Conservation (phyloP, 192 early-diverging fungal genomes). For the Dissophora globulifera region DNA sequence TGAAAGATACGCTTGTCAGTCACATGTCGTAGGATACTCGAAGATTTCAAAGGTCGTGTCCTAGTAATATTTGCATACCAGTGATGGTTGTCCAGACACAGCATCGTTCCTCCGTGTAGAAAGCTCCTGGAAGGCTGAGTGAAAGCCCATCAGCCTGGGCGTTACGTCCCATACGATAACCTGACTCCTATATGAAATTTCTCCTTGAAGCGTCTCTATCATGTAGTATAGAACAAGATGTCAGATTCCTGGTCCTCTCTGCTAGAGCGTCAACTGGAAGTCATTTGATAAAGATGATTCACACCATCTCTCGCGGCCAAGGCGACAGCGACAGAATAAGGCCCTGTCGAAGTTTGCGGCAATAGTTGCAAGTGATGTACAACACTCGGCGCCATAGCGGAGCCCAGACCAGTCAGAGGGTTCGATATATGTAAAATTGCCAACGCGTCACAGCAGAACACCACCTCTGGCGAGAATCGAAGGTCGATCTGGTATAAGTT, state of each 20-base stretch:
- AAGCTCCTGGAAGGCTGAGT: conserved; percentile 45
- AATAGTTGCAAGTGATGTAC: conserved; percentile 32
- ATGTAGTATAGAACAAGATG: too few relatives aligned
- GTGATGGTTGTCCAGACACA: conserved; percentile 40
- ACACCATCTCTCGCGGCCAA: conserved; percentile 35
- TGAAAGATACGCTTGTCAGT: too few relatives aligned
- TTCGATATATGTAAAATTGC: conserved; percentile 40
- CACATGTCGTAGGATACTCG: neutral
- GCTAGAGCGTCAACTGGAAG: too few relatives aligned
- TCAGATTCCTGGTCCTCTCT: too few relatives aligned
- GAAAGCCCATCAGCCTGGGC: conserved; percentile 39
- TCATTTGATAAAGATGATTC: too few relatives aligned
- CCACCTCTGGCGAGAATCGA: conserved; percentile 37
- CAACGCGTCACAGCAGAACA: conserved; percentile 30
- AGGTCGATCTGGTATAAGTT: conserved; percentile 43
- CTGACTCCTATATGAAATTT: conserved; percentile 27
- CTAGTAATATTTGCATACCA: too few relatives aligned
- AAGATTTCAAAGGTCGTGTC: too few relatives aligned
- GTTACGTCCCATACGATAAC: conserved; percentile 40
- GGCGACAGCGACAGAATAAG: conserved; percentile 29
- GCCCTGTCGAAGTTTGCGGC: conserved; percentile 20
- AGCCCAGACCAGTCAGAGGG: conserved; percentile 39
- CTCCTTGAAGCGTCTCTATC: conserved; percentile 7
- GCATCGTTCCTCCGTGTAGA: conserved; percentile 48
- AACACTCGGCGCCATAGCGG: conserved; percentile 20